phyloP scores from a whole-genome alignment of 108 stramenopile genomes.

The Stephanodiscus minutulus region DNA sequence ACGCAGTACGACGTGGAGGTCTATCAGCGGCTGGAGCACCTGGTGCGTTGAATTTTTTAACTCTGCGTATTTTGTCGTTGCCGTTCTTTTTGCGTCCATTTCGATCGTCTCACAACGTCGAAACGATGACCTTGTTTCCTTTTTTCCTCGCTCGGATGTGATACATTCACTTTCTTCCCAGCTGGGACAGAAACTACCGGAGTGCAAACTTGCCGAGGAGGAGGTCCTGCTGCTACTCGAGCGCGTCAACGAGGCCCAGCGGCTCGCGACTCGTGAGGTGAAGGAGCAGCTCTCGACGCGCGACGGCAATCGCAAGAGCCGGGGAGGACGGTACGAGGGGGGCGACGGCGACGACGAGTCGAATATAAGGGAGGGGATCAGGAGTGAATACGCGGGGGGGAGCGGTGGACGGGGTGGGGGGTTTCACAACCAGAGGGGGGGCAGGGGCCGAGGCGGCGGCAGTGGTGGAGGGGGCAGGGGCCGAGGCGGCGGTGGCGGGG shows the following conservation, averaged over 20 bases:
- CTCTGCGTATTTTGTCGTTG: too few species aligned
- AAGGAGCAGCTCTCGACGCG: constrained; percentile 81
- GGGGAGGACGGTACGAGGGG: constrained; percentile 46
- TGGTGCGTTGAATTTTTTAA: constrained; percentile 34
- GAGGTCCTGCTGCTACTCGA: constrained; percentile 94
- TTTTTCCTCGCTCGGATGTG: neutral
- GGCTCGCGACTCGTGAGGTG: constrained; percentile 87
- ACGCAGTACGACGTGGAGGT: constrained; percentile 99
- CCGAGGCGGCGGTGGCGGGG: constrained; percentile 24
- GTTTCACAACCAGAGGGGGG: constrained; percentile 48
- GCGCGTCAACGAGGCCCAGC: constrained; percentile 95
- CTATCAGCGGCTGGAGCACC: constrained; percentile 94
- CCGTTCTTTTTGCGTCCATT: too few species aligned
- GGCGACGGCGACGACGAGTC: constrained; percentile 66
- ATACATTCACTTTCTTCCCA: neutral
- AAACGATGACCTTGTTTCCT: neutral
- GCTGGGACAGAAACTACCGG: constrained; percentile 85
- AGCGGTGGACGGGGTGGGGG: constrained; percentile 62
- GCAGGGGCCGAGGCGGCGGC: constrained; percentile 1
- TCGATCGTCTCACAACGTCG: neutral
- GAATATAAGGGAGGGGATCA: constrained; percentile 54
- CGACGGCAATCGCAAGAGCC: constrained; percentile 48
- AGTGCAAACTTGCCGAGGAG: constrained; percentile 84
- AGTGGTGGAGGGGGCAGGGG: constrained; percentile 52
- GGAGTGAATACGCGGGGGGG: constrained; percentile 68